These are phyloP conservation scores for Candida gigantensis DNA, from an alignment of 1,139 yeast genomes.

Conservation along the genomic window DNA sequence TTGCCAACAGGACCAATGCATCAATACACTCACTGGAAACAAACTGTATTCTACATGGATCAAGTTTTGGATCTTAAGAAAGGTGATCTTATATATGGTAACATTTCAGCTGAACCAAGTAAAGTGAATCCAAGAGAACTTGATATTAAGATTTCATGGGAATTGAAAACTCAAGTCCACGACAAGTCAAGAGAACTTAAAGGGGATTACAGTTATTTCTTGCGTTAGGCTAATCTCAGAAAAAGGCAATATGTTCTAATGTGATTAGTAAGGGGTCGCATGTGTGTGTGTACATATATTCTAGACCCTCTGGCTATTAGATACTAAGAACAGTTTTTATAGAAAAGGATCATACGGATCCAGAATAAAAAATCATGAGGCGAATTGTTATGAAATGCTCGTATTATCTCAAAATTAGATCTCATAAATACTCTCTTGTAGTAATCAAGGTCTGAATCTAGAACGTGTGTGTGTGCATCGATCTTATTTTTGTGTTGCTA, in stretches of 20 bases:
- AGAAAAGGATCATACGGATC: too few relatives aligned
- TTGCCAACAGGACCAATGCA: constrained; percentile 84
- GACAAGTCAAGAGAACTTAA: constrained; percentile 53
- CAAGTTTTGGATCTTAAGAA: constrained; percentile 76
- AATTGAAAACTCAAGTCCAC: constrained; percentile 55
- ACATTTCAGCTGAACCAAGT: constrained; percentile 76
- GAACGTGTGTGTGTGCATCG: too few relatives aligned
- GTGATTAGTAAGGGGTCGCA: too few relatives aligned
- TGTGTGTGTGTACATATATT: too few relatives aligned
- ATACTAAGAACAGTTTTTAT: too few relatives aligned
- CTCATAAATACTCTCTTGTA: too few relatives aligned
- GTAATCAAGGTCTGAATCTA: too few relatives aligned
- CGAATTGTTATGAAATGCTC: too few relatives aligned
- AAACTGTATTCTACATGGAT: constrained; percentile 88
- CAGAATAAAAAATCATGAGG: too few relatives aligned
- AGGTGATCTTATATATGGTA: constrained; percentile 76
- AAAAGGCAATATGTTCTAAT: background rate
- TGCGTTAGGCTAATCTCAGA: constrained; percentile 45
- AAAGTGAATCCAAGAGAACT: constrained; percentile 78
- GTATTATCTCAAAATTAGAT: too few relatives aligned
- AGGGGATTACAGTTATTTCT: constrained; percentile 64
- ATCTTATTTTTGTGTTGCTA: too few relatives aligned
- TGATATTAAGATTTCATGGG: constrained; percentile 66
- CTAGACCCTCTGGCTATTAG: too few relatives aligned
- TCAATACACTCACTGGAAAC: constrained; percentile 93